phyloP scores from a whole-genome alignment of 2,329 filamentous ascomycete genomes.

The Microsporum ferrugineum region DNA sequence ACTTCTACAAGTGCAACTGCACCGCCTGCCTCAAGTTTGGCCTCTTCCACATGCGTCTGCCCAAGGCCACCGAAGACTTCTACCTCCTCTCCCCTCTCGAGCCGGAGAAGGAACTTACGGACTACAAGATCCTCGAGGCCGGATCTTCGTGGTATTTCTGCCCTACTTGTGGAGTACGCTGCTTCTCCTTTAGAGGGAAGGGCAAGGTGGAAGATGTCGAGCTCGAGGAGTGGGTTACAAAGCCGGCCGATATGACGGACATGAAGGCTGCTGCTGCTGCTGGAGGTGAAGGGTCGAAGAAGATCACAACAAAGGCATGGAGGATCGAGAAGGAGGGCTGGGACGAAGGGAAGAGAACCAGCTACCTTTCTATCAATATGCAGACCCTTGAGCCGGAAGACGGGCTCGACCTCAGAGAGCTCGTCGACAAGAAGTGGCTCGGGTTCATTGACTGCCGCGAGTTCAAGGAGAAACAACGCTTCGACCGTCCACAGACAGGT shows the following conservation, averaged over 20 bases:
- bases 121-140: constrained; percentile 6
- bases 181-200: constrained; percentile 5
- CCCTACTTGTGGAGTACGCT: constrained; percentile 10
- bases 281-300: not conserved
- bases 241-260: constrained; percentile 2
- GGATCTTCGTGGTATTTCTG: constrained; percentile 9
- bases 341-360: not conserved
- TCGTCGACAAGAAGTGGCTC: constrained; percentile 12
- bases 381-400: constrained; percentile 12
- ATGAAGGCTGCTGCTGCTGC: not conserved
- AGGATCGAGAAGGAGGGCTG: constrained; percentile 4
- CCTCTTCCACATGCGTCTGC: constrained; percentile 11
- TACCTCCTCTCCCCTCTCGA: constrained; percentile 10
- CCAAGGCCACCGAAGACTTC: constrained; percentile 9
- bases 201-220: constrained; percentile 10
- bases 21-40: constrained; percentile 11
- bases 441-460: constrained; percentile 9
- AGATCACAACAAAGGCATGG: constrained; percentile 11
- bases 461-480: constrained; percentile 3
- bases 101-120: constrained; percentile 7
- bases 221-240: constrained; percentile 1
- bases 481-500: constrained; percentile 7
- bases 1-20: constrained; percentile 14
- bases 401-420: constrained; percentile 10
- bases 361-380: constrained; percentile 10